Percentiles rank a stretch among this genome's conserved stretches.
These are phyloP conservation scores for Amanita jacksonii DNA, from an alignment of 768 basidiomycete genomes.

Conservation along the genomic window DNA sequence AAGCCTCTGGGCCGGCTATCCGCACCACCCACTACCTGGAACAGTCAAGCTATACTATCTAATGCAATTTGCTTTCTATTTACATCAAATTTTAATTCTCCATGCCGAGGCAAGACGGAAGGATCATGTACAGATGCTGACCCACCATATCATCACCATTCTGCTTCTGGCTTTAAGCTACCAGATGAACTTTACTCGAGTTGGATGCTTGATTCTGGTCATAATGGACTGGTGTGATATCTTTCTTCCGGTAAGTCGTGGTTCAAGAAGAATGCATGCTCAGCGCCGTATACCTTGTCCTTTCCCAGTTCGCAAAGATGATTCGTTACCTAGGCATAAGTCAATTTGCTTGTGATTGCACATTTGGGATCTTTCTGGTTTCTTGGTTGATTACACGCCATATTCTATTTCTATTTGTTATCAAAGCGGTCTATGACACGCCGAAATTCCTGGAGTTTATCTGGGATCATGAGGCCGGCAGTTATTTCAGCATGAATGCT, in stretches of 20 bases:
- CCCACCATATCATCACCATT: slow-evolving; percentile 89
- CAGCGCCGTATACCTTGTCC: not conserved
- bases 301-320: slow-evolving; percentile 81
- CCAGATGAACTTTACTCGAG: slow-evolving; percentile 73
- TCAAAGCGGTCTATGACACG: slow-evolving; percentile 45
- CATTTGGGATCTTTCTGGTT: slow-evolving; percentile 75
- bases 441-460: slow-evolving; percentile 37
- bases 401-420: slow-evolving; percentile 64
- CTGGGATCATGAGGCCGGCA: slow-evolving; percentile 52
- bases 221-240: slow-evolving; percentile 96
- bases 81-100: slow-evolving; percentile 85
- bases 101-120: slow-evolving; percentile 88
- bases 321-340: slow-evolving; percentile 68
- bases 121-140: slow-evolving; percentile 94
- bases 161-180: slow-evolving; percentile 72
- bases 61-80: slow-evolving; percentile 78
- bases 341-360: slow-evolving; percentile 55
- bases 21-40: slow-evolving; percentile 70
- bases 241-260: slow-evolving; percentile 70
- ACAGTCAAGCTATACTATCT: slow-evolving; percentile 88
- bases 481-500: slow-evolving; percentile 39
- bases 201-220: slow-evolving; percentile 84
- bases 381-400: slow-evolving; percentile 92
- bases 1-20: slow-evolving; percentile 73
- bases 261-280: not conserved